Conservation (phyloP, 306 rosid genomes). For the Parietaria judaica region DNA sequence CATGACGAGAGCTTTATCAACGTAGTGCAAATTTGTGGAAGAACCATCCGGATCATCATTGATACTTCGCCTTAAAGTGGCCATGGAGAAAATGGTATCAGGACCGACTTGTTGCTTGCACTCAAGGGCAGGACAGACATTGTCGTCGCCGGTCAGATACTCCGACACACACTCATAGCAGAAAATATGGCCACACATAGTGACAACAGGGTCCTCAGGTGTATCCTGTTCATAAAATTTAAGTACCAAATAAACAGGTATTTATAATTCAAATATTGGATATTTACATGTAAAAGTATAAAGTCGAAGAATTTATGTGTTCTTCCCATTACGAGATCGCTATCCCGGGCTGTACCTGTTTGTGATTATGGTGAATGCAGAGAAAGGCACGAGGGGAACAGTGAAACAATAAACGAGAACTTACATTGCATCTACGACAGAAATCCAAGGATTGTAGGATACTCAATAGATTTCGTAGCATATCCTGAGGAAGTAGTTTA, state of each 20-base stretch:
- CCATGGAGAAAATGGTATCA: conserved; percentile 66
- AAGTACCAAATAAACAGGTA: not conserved
- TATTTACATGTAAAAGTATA: not conserved
- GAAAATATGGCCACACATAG: conserved; percentile 91
- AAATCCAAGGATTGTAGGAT: conserved; percentile 64
- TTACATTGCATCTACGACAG: conserved; percentile 68
- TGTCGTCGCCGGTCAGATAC: conserved; percentile 67
- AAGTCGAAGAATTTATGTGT: too few relatives aligned
- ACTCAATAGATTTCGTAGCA: conserved; percentile 51
- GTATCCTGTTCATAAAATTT: conserved; percentile 63
- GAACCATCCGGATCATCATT: conserved; percentile 49
- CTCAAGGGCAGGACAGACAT: conserved; percentile 58
- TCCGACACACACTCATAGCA: conserved; percentile 91
- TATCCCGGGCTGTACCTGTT: too few relatives aligned
- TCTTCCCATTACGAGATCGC: too few relatives aligned
- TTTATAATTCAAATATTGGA: conserved; percentile 19
- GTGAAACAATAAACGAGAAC: conserved; percentile 28
- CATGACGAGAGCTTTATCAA: conserved; percentile 50
- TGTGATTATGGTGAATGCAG: too few relatives aligned
- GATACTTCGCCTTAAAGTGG: conserved; percentile 68
- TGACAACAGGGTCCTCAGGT: conserved; percentile 77
- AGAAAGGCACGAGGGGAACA: not conserved
- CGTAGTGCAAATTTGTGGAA: conserved; percentile 25
- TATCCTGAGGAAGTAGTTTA: conserved; percentile 55
- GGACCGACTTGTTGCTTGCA: conserved; percentile 64